These are phyloP conservation scores for Pichia manshurica DNA, from an alignment of 805 yeast genomes.

Conservation along the genomic window DNA sequence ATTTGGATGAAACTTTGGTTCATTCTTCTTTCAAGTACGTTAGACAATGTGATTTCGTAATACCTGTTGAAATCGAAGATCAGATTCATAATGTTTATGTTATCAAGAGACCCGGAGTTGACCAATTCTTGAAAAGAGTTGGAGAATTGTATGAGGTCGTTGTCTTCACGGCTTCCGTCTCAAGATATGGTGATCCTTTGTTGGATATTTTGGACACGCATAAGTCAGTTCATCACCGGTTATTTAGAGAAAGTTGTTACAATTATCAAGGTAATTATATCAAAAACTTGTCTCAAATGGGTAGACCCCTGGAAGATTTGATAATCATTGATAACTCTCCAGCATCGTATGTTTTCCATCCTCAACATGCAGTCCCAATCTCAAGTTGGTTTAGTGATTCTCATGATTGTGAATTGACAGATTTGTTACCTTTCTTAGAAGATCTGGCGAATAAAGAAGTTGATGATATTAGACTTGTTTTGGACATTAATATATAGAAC, in stretches of 20 bases:
- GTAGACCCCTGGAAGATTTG: slow-evolving; percentile 79
- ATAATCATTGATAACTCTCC: slow-evolving; percentile 97
- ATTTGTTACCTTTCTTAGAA: slow-evolving; percentile 83
- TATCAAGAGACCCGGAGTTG: slow-evolving; percentile 96
- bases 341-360: slow-evolving; percentile 96
- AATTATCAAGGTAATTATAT: slow-evolving; percentile 92
- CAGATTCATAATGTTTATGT: slow-evolving; percentile 93
- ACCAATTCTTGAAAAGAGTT: slow-evolving; percentile 77
- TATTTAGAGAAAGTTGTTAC: slow-evolving; percentile 91
- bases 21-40: slow-evolving; percentile 92
- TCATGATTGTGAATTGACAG: slow-evolving; percentile 92
- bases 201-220: slow-evolving; percentile 80
- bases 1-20: slow-evolving; percentile 92
- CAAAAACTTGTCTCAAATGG: slow-evolving; percentile 89
- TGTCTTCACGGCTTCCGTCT: slow-evolving; percentile 93
- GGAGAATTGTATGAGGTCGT: slow-evolving; percentile 91
- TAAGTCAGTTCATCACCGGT: slow-evolving; percentile 76
- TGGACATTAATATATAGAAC: slow-evolving; percentile 54
- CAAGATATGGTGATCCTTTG: slow-evolving; percentile 93
- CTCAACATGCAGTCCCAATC: slow-evolving; percentile 95
- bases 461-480: slow-evolving; percentile 76
- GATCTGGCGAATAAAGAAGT: slow-evolving; percentile 71
- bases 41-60: slow-evolving; percentile 90
- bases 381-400: slow-evolving; percentile 98
- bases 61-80: slow-evolving; percentile 94